Evolutionary conservation across 345 rosid genomes (phyloP), one percentile per base, ranked within the genome.

Genomic region (Lenwebbia sp.): DNA sequence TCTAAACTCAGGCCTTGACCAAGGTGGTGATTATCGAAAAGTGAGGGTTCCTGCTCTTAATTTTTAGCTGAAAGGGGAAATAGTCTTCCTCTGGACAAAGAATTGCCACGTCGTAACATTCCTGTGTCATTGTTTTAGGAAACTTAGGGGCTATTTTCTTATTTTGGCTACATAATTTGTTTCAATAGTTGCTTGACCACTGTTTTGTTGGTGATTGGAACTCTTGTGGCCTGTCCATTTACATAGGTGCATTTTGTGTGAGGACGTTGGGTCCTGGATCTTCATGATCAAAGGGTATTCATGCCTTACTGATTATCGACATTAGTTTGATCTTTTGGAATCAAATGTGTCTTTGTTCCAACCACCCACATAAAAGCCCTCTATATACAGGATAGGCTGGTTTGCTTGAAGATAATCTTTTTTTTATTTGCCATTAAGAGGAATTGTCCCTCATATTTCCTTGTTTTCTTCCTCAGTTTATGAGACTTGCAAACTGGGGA

Each of bases 401-500:
- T 70, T 33, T 70, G 47, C 78, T 70, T 70, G 44, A 70, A 70
- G 47, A 19, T 33, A 33, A 70, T 70, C 47, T 19, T 70, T 70
- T 70, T 23, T 33, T 23, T 17, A 70, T 70, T 70, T 70, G 78
- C 78, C 78, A 70, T 22, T 33, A 33, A 70, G 47, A 17, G 25
- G 78, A 70, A 70, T 70, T 70, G 56, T 41, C 81, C 19, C n/a
- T 85, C 81, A 28, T 51, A 54, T 82, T 86, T 62, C 55, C 54
- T 41, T 41, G 37, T 76, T 51, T 13, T 74, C 75, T 84, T 78
- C 58, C 54, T 84, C 89, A 97, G 99, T 96, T 91, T 97, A 97
- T 88, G 99, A 97, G 90, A 91, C 95, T 74, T 97, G 99, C 92
- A 93, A 94, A 88, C 92, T 97, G 86, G 99, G 99, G 90, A 93